Percentiles rank a stretch among this genome's conserved stretches.
phyloP scores from a whole-genome alignment of 73 alveolate genomes.

The Stentor roeselii region DNA sequence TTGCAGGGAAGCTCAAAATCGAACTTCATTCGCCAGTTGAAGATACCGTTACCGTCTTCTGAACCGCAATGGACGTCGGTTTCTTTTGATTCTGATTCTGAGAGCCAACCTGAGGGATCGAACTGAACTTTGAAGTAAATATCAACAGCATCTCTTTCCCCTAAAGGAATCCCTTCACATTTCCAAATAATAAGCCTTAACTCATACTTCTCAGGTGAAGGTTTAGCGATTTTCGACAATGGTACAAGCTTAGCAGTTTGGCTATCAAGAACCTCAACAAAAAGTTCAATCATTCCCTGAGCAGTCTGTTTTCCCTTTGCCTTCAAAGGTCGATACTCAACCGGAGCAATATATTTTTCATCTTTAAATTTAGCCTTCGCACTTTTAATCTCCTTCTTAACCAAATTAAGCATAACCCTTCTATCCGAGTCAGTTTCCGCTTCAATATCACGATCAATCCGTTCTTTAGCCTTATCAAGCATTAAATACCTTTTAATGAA shows the following conservation, averaged over 20 bases:
- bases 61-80: slow-evolving; percentile 95
- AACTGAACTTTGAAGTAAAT: slow-evolving; percentile 69
- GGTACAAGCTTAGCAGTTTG: slow-evolving; percentile 74
- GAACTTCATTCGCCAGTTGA: slow-evolving; percentile 88
- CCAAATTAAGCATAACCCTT: neutral
- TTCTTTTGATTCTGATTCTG: slow-evolving; percentile 63
- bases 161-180: slow-evolving; percentile 84
- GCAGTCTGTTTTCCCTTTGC: slow-evolving; percentile 77
- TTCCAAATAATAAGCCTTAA: slow-evolving; percentile 94
- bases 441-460: slow-evolving; percentile 25
- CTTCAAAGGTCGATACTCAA: slow-evolving; percentile 77
- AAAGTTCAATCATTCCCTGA: slow-evolving; percentile 91
- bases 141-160: slow-evolving; percentile 85
- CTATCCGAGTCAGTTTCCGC: neutral
- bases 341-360: slow-evolving; percentile 60
- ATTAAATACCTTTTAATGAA: slow-evolving; percentile 28
- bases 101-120: slow-evolving; percentile 87
- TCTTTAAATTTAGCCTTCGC: slow-evolving; percentile 37
- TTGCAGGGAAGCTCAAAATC: slow-evolving; percentile 80
- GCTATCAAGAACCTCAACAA: slow-evolving; percentile 77
- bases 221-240: slow-evolving; percentile 66
- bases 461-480: slow-evolving; percentile 29
- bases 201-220: slow-evolving; percentile 85
- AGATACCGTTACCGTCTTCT: slow-evolving; percentile 91
- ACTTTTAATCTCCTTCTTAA: slow-evolving; percentile 18